Percentiles rank a stretch among this genome's conserved stretches.
Conservation (phyloP, 768 basidiomycete genomes). For the Podaxis mareebaensis region DNA sequence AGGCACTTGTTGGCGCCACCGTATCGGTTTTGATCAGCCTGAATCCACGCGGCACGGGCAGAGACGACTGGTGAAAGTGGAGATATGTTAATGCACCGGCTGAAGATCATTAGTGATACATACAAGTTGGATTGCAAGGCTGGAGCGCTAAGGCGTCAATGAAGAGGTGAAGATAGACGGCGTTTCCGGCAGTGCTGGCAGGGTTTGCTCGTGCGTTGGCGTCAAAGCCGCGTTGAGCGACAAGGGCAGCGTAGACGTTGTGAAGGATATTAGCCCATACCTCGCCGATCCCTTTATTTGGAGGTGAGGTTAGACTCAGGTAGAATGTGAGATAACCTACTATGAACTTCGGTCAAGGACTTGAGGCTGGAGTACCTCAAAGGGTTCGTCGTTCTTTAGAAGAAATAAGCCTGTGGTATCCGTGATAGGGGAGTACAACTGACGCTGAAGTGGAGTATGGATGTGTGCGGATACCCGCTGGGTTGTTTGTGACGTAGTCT, state of each 20-base stretch:
- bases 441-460: slow-evolving; percentile 50
- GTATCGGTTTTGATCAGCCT: slow-evolving; percentile 51
- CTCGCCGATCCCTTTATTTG: slow-evolving; percentile 20
- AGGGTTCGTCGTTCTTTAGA: background rate
- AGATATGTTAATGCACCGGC: background rate
- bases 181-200: slow-evolving; percentile 22
- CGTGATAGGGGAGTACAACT: background rate
- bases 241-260: slow-evolving; percentile 18
- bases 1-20: slow-evolving; percentile 44
- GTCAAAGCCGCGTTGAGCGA: slow-evolving; percentile 5
- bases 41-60: slow-evolving; percentile 50
- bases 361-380: slow-evolving; percentile 9
- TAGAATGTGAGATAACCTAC: background rate
- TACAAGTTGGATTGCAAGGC: too few relatives aligned
- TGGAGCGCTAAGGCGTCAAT: slow-evolving; percentile 25
- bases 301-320: background rate
- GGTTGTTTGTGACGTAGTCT: slow-evolving; percentile 51
- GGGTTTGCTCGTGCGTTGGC: slow-evolving; percentile 19
- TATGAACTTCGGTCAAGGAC: background rate
- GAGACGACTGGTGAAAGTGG: slow-evolving; percentile 28
- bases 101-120: background rate
- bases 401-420: background rate
- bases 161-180: slow-evolving; percentile 26
- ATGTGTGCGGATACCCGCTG: slow-evolving; percentile 53
- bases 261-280: slow-evolving; percentile 21